Conservation (phyloP, 139 green algal species). For the Chlorella sp. region DNA sequence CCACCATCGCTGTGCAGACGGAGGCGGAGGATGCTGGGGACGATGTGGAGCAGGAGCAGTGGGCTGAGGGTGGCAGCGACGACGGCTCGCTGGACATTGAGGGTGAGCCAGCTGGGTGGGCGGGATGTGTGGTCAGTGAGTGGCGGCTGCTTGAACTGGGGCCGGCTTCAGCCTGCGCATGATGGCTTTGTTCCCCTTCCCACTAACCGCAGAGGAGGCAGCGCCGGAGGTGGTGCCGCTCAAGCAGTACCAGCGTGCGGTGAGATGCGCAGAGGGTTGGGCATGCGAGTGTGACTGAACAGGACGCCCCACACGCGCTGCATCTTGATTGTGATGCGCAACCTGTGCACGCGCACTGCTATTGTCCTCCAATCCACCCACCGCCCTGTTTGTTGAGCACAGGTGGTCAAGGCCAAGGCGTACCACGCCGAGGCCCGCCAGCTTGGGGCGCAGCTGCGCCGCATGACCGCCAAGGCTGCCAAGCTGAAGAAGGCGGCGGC, state of each 20-base stretch:
- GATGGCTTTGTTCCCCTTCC: background rate
- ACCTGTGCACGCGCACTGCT: too few relatives aligned
- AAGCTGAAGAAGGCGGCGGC: constrained; percentile 29
- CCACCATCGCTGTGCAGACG: constrained; percentile 25
- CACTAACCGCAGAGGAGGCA: background rate
- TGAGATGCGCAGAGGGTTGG: too few relatives aligned
- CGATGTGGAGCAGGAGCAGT: constrained; percentile 26
- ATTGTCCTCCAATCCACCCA: too few relatives aligned
- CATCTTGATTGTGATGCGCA: too few relatives aligned
- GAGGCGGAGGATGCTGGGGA: constrained; percentile 16
- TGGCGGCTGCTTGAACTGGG: background rate
- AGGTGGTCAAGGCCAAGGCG: constrained; percentile 24
- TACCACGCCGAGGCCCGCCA: constrained; percentile 19
- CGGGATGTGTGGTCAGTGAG: background rate
- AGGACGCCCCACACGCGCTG: too few relatives aligned
- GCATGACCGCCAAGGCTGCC: background rate
- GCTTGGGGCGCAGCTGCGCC: constrained; percentile 30
- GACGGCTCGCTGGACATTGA: constrained; percentile 7
- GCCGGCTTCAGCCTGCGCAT: background rate
- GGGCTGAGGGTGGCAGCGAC: background rate
- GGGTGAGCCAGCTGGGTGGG: background rate
- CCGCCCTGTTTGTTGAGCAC: too few relatives aligned
- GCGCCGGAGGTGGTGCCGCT: constrained; percentile 16
- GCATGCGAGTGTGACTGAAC: too few relatives aligned
- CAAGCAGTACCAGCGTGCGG: constrained; percentile 25